phyloP scores from a whole-genome alignment of 495 filamentous ascomycete genomes.

The Trichoderma virens region DNA sequence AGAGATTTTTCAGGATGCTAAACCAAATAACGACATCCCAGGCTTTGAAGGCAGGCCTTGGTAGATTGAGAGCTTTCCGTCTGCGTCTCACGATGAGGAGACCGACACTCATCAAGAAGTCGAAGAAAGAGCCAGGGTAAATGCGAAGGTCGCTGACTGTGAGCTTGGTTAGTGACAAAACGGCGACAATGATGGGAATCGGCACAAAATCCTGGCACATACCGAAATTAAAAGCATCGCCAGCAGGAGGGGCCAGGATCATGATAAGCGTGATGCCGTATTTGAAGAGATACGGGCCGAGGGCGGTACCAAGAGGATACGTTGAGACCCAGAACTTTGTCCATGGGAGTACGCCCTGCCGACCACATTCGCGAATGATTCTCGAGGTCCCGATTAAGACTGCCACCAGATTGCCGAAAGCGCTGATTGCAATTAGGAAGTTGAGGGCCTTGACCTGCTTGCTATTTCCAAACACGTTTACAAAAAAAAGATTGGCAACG shows the following conservation, averaged over 20 bases:
- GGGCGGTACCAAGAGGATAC: constrained; percentile 53
- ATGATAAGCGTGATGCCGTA: constrained; percentile 54
- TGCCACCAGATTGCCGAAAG: constrained; percentile 57
- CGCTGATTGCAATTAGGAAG: constrained; percentile 53
- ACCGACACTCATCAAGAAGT: constrained; percentile 44
- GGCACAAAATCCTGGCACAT: constrained; percentile 9
- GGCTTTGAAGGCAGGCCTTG: constrained; percentile 37
- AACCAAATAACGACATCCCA: constrained; percentile 50
- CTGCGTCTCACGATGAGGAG: constrained; percentile 35
- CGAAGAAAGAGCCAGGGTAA: constrained; percentile 48
- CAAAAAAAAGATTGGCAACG: constrained; percentile 53
- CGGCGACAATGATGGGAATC: background rate
- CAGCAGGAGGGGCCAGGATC: constrained; percentile 59
- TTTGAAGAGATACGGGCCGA: constrained; percentile 52
- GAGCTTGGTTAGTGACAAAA: constrained; percentile 15
- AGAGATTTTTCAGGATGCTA: constrained; percentile 46
- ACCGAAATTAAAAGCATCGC: constrained; percentile 60
- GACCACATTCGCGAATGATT: constrained; percentile 53
- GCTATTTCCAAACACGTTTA: constrained; percentile 48
- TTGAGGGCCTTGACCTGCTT: constrained; percentile 46
- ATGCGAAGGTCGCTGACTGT: constrained; percentile 48
- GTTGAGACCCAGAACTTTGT: constrained; percentile 58
- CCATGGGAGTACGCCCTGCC: constrained; percentile 59
- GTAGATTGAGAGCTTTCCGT: background rate
- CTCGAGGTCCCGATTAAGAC: constrained; percentile 51